Evolutionary conservation across 257 asterid genomes (phyloP), one percentile per base, ranked within the genome.

Genomic region (Phtheirospermum japonicum): DNA sequence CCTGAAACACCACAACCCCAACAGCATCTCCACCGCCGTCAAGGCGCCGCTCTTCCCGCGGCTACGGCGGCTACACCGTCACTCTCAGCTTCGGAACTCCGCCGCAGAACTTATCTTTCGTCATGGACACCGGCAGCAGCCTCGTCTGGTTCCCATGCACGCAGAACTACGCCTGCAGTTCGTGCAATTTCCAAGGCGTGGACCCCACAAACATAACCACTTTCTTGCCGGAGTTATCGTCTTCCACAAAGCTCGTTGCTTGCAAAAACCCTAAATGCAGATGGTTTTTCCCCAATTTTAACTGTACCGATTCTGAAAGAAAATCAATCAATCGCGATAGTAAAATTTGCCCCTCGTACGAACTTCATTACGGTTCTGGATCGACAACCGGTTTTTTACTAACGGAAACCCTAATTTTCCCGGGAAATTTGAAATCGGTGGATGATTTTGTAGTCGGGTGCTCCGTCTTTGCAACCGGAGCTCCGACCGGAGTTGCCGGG

Each of bases 81-180:
- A 33, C 71, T 10, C 77, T 79, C 58, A 39, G 69, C 54, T 36
- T 79, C 36, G 85, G 85, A 6, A 79, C 81, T 4, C 84, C 84
- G 52, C 79, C 79, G 59, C 84, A 79, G 50, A 57, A 54, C 2
- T 18, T 76, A 0, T n/a, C 77, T 5, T 76, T 73, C 4, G 9
- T 70, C 52, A 57, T 79, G 71, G 85, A 79, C 82, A 73, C 82
- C 7, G 81, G 77, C 9, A 75, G 75, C 46, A 75, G 81, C 75
- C 71, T 60, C 0, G 74, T 71, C 18, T 79, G 85, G 85, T 70
- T 65, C 60, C 82, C 82, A 42, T 79, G 85, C 79, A 76, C 75
- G 4, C 7, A 31, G 0, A 8, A 57, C 39, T 71, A 67, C 51
- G 0, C 49, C 20, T 79, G 81, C 63, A 32, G 11, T 2, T 42